Evolutionary conservation across 208 protist genomes (phyloP).

Genomic region (Crithidia fasciculata): DNA sequence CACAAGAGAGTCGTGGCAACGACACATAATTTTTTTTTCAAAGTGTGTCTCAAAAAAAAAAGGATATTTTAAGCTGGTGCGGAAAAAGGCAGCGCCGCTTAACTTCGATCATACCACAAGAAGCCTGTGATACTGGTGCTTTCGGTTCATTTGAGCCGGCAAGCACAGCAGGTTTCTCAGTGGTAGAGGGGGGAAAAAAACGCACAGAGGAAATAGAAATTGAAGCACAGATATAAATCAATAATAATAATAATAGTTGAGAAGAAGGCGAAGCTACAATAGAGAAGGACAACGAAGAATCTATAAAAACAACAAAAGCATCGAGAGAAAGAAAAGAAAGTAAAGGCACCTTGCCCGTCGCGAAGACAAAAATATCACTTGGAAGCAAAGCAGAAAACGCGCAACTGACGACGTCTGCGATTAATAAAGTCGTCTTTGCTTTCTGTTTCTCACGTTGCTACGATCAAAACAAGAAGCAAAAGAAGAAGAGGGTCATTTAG

Average conservation of each 20-base stretch:
- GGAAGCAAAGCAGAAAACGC: too few species aligned
- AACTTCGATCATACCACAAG: not conserved
- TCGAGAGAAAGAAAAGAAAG: constrained; percentile 5
- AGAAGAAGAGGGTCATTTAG: not conserved
- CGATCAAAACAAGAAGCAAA: not conserved
- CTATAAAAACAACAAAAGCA: constrained; percentile 5
- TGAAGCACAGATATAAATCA: not conserved
- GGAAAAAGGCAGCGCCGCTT: not conserved
- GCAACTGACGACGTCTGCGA: too few species aligned
- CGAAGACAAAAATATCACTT: too few species aligned
- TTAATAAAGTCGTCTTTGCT: not conserved
- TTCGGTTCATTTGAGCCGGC: too few species aligned
- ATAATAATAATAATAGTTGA: not conserved
- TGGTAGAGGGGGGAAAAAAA: not conserved
- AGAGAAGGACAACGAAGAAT: constrained; percentile 1
- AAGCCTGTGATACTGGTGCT: too few species aligned
- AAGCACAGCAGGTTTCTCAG: too few species aligned
- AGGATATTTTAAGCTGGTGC: not conserved
- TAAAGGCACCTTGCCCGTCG: not conserved
- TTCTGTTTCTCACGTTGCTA: not conserved
- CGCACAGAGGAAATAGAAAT: not conserved
- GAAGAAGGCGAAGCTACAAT: not conserved
- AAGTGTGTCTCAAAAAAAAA: not conserved
- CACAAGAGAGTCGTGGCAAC: not conserved
- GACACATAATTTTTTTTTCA: not conserved